Conservation (phyloP, 2,329 filamentous ascomycete genomes). For the Ilyonectria robusta region DNA sequence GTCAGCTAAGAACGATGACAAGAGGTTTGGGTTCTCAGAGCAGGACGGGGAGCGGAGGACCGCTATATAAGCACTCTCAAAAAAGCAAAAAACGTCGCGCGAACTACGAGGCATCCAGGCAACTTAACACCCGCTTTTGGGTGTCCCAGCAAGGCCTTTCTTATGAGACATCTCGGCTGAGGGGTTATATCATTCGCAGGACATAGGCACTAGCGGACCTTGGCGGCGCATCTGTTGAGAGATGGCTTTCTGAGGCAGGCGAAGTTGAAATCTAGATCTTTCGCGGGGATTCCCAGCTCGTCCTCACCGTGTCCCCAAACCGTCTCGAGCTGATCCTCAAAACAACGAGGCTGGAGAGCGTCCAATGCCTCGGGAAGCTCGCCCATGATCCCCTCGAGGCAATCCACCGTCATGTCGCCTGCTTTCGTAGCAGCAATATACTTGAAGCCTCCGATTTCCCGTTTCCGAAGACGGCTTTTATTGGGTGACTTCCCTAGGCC, state of each 20-base stretch:
- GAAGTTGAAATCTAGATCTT: neutral
- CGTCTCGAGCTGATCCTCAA: neutral
- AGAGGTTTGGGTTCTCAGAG: too few species aligned
- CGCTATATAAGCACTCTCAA: too few species aligned
- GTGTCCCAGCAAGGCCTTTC: too few species aligned
- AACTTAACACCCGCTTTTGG: too few species aligned
- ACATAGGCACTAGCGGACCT: too few species aligned
- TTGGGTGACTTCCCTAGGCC: neutral
- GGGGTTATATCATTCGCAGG: too few species aligned
- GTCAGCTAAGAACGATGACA: too few species aligned
- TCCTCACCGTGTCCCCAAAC: neutral
- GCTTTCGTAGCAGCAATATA: neutral
- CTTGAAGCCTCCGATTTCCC: neutral
- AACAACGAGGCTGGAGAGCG: neutral
- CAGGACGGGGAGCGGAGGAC: too few species aligned
- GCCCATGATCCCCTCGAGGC: neutral
- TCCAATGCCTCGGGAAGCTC: neutral
- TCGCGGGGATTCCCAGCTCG: neutral
- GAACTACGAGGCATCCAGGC: too few species aligned
- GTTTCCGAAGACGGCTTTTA: neutral
- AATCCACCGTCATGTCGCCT: neutral
- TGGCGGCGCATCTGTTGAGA: too few species aligned
- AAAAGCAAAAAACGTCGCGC: too few species aligned
- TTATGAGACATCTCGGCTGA: too few species aligned
- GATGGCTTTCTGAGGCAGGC: neutral